Conservation (phyloP, 1,284 basidiomycete genomes). For the Neotropicomus parvogracilis region DNA sequence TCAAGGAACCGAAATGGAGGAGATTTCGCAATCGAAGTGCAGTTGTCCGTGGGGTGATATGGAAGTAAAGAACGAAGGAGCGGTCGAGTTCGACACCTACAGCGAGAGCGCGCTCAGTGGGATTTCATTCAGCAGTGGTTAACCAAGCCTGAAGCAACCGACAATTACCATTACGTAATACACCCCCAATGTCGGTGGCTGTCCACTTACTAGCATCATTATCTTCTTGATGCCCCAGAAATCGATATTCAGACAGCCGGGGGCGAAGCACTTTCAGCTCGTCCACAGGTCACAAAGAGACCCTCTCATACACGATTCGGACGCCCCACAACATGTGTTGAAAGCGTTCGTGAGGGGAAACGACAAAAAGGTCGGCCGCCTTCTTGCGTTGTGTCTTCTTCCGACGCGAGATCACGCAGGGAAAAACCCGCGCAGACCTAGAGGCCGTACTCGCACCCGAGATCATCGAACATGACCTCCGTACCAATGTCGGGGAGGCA, state of each 20-base stretch:
- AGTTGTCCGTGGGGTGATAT: not conserved
- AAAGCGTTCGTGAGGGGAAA: slow-evolving; percentile 78
- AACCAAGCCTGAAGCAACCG: slow-evolving; percentile 24
- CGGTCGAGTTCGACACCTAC: slow-evolving; percentile 21
- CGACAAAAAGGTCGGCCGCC: slow-evolving; percentile 53
- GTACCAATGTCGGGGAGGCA: slow-evolving; percentile 78
- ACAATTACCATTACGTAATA: slow-evolving; percentile 31
- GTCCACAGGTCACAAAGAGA: slow-evolving; percentile 96
- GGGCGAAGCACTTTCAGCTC: slow-evolving; percentile 91
- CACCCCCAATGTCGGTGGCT: slow-evolving; percentile 15
- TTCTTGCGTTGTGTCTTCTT: slow-evolving; percentile 1
- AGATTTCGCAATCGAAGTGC: not conserved
- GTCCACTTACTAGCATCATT: slow-evolving; percentile 3
- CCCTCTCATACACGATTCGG: slow-evolving; percentile 91
- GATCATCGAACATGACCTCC: slow-evolving; percentile 50
- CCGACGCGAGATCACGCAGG: slow-evolving; percentile 41
- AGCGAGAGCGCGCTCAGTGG: slow-evolving; percentile 19
- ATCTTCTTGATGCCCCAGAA: slow-evolving; percentile 54
- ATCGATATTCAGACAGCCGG: slow-evolving; percentile 87
- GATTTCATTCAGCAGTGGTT: slow-evolving; percentile 22
- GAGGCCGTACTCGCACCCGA: slow-evolving; percentile 59
- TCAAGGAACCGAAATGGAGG: slow-evolving; percentile 1
- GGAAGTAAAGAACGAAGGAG: slow-evolving; percentile 4
- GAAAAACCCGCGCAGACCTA: slow-evolving; percentile 74
- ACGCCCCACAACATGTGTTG: slow-evolving; percentile 85